phyloP scores from a whole-genome alignment of 768 basidiomycete genomes.

The Suillus clintonianus region DNA sequence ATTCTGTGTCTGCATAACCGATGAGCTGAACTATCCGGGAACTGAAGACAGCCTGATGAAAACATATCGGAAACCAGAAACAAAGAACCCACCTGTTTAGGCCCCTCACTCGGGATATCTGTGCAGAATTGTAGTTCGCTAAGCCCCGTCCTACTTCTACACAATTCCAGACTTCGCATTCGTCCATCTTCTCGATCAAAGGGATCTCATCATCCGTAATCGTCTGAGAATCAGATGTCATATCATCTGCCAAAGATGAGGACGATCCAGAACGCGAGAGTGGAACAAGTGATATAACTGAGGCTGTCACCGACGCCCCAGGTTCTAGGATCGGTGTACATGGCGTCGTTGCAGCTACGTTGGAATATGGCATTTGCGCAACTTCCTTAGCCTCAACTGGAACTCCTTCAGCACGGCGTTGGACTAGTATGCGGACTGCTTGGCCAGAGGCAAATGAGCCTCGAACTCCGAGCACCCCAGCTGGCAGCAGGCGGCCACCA shows the following conservation, averaged over 20 bases:
- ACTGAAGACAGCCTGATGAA: constrained; percentile 42
- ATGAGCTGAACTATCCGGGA: constrained; percentile 77
- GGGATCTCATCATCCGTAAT: constrained; percentile 35
- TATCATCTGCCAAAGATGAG: constrained; percentile 31
- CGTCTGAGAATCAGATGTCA: constrained; percentile 22
- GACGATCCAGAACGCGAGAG: constrained; percentile 42
- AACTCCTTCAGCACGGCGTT: constrained; percentile 33
- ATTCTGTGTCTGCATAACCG: constrained; percentile 95
- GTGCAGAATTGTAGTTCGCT: constrained; percentile 94
- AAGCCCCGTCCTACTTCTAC: constrained; percentile 92
- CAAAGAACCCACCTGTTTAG: constrained; percentile 76
- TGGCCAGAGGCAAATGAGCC: constrained; percentile 94
- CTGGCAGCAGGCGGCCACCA: constrained; percentile 90
- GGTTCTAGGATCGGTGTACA: constrained; percentile 51
- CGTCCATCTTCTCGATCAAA: constrained; percentile 33
- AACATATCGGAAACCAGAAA: background rate
- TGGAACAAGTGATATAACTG: constrained; percentile 48
- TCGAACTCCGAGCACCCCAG: constrained; percentile 83
- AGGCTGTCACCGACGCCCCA: constrained; percentile 44
- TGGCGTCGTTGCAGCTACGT: constrained; percentile 31
- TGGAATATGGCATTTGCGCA: constrained; percentile 38
- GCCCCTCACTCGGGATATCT: constrained; percentile 87
- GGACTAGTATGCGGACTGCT: constrained; percentile 82
- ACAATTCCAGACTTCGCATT: constrained; percentile 63
- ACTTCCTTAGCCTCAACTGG: constrained; percentile 25